Conservation (phyloP, 352 stramenopile genomes). For the Labyrinthula sp. region DNA sequence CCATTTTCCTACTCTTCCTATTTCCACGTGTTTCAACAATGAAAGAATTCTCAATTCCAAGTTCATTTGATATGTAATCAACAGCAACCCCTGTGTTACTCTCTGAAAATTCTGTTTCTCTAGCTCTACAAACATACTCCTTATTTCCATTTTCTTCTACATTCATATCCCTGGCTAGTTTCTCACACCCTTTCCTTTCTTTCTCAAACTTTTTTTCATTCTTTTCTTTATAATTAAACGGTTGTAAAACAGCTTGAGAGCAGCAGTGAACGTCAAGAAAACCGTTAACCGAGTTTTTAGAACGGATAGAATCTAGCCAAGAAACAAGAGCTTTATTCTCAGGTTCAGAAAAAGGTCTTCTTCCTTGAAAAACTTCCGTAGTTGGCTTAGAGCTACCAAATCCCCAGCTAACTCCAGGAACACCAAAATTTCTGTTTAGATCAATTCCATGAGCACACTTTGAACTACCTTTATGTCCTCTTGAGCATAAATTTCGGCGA, state of each 20-base stretch:
- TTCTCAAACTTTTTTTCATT: constrained; percentile 5
- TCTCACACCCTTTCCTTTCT: constrained; percentile 13
- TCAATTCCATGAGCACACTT: constrained; percentile 27
- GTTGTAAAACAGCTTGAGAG: constrained; percentile 18
- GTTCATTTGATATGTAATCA: constrained; percentile 22
- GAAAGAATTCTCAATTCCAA: constrained; percentile 16
- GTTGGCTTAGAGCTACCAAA: constrained; percentile 15
- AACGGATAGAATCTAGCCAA: constrained; percentile 9
- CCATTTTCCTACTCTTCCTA: constrained; percentile 23
- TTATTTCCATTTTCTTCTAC: too few species aligned
- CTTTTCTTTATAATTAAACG: constrained; percentile 26
- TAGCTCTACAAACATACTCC: constrained; percentile 9
- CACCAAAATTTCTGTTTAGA: constrained; percentile 24
- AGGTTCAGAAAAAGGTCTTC: constrained; percentile 17
- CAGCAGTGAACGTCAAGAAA: constrained; percentile 29
- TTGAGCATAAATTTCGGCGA: constrained; percentile 21
- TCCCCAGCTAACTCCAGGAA: constrained; percentile 21
- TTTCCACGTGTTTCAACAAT: constrained; percentile 27
- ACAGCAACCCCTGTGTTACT: constrained; percentile 23
- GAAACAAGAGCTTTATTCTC: constrained; percentile 23
- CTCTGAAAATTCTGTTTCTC: constrained; percentile 20
- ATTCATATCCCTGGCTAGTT: constrained; percentile 24
- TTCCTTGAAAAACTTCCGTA: constrained; percentile 26
- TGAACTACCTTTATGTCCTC: constrained; percentile 17
- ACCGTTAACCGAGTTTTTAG: constrained; percentile 12